Conservation (phyloP, 768 basidiomycete genomes). For the Gelatoporia subvermispora region DNA sequence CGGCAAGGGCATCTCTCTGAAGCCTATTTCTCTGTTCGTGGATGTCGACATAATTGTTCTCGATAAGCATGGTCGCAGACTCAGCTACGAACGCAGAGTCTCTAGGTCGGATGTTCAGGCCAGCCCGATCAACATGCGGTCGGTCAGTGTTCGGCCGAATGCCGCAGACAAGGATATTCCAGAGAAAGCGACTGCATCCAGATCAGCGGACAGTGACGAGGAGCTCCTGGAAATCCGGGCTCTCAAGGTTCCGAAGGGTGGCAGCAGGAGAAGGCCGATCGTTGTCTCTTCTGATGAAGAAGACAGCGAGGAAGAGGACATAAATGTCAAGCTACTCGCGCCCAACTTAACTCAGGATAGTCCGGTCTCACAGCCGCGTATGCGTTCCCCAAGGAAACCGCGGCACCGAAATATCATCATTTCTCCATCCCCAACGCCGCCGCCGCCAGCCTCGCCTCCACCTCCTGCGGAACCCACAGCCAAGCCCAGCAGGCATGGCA, state of each 20-base stretch:
- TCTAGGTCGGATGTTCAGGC: conserved; percentile 40
- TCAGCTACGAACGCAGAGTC: conserved; percentile 59
- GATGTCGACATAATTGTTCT: conserved; percentile 65
- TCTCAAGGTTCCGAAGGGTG: not conserved
- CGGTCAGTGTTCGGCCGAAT: not conserved
- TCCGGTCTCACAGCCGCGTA: not conserved
- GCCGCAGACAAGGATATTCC: not conserved
- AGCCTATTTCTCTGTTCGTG: conserved; percentile 44
- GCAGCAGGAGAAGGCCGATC: conserved; percentile 12
- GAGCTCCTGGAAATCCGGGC: not conserved
- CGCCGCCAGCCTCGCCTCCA: not conserved
- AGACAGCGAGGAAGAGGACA: conserved; percentile 27
- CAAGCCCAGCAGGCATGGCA: not conserved
- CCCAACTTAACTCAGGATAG: not conserved
- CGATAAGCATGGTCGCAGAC: conserved; percentile 51
- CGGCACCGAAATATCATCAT: conserved; percentile 1
- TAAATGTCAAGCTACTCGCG: conserved; percentile 2
- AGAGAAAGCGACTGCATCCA: not conserved
- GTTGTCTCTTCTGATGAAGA: conserved; percentile 48
- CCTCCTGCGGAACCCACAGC: not conserved
- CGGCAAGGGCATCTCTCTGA: conserved; percentile 16
- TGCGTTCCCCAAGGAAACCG: not conserved
- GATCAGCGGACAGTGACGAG: not conserved
- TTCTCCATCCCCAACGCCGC: not conserved
- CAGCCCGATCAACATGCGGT: conserved; percentile 23